These are phyloP conservation scores for Larix kaempferi DNA, from an alignment of 75 land plant genomes.

Conservation along the genomic window DNA sequence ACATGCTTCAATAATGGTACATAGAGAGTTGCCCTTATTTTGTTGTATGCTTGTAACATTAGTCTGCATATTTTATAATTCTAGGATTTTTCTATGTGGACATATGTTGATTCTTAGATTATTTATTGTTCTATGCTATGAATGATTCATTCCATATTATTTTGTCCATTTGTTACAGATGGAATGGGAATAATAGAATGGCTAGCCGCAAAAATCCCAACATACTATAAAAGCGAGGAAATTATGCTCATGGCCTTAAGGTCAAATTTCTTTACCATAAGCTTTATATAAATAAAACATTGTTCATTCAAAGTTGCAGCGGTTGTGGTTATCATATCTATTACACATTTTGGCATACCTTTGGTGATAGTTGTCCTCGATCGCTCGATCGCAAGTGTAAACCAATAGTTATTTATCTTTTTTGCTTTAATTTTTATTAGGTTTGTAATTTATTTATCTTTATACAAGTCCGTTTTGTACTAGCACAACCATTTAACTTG, in stretches of 20 bases:
- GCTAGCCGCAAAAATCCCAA: slow-evolving; percentile 93
- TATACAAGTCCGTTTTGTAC: too few species aligned
- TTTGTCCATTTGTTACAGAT: slow-evolving; percentile 36
- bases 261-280: slow-evolving; percentile 19
- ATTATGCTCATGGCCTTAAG: slow-evolving; percentile 95
- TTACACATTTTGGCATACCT: neutral
- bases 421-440: too few species aligned
- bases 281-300: neutral
- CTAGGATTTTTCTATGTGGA: neutral
- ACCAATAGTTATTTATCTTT: neutral
- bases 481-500: too few species aligned
- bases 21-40: neutral
- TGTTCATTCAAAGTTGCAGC: neutral
- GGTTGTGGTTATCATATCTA: neutral
- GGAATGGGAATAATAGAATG: slow-evolving; percentile 99
- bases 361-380: neutral
- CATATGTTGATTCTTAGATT: neutral
- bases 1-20: neutral
- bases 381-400: neutral
- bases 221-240: slow-evolving; percentile 97
- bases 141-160: neutral
- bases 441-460: too few species aligned
- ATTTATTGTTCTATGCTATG: neutral
- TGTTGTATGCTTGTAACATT: neutral
- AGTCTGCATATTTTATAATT: too few species aligned